Base-by-base conservation (phyloP, 2,329 filamentous ascomycete species). In the Davidsoniella eucalypti region DNA sequence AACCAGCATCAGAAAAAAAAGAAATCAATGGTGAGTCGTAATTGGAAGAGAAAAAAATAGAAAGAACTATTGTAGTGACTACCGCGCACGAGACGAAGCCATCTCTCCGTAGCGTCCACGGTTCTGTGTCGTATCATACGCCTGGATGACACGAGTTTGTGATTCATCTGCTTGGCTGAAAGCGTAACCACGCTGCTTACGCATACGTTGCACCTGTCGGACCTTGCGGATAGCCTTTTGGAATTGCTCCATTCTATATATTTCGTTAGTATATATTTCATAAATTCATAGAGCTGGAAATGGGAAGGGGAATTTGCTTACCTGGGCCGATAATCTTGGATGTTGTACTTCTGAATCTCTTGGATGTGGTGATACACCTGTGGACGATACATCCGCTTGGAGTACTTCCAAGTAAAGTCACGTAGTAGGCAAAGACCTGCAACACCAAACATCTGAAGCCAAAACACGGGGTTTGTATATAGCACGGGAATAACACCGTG, bases 321-420 rank as follows among this genome's bases (percentile, higher is more conserved):
- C 85, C 92, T 81, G 55, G 92, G 92, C 61, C 92, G 75, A 67
- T 98, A 98, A 68, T 98, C 92, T 68, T 98, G 92, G 54, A 98
- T 94, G 60, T 98, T 98, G 69, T 96, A 98, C 68, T 98, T 98
- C 66, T 98, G 92, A 58, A 98, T 98, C 69, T 98, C 92, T 66
- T 98, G 92, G 56, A 98, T 92, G 64, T 98, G 92, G 59, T 98
- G 92, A 61, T 98, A 98, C 41, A 86, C 80, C 67, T 95, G 84
- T 18, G 92, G 92, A 58, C 81, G 82, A 68, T 96, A 98, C 87
- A 98, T 95, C 56, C 92, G 78, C 72, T 94, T 95, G 54, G 78
- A 80, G 59, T 96, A 98, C 71, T 98, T 98, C 88, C 90, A 98
- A 2, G 82, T 80, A 65, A 94, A 85, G 63, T 98, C 92, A 59